Conservation (phyloP, 208 protist genomes). For the Acanthamoeba lugdunensis region DNA sequence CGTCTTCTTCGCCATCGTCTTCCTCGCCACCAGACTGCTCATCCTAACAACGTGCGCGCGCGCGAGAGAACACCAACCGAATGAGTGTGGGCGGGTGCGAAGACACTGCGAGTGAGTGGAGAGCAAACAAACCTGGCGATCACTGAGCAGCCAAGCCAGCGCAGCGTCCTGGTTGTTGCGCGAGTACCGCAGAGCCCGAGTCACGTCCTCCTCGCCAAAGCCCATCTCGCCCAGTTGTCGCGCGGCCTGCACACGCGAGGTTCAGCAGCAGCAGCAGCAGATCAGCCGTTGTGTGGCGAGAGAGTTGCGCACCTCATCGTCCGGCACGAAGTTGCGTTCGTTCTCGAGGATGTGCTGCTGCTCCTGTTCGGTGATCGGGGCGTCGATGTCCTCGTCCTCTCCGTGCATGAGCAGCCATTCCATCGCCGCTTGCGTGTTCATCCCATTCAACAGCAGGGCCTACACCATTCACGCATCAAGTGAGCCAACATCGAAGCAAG, state of each 20-base stretch:
- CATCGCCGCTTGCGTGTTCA: constrained; percentile 64
- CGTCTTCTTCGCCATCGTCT: neutral
- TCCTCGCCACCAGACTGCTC: neutral
- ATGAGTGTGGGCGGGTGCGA: neutral
- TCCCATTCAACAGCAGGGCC: constrained; percentile 32
- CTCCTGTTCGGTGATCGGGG: constrained; percentile 22
- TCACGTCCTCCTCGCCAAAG: constrained; percentile 41
- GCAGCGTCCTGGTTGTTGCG: constrained; percentile 62
- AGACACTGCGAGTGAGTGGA: too few relatives aligned
- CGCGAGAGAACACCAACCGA: neutral
- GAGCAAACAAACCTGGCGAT: constrained; percentile 21
- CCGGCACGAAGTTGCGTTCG: constrained; percentile 13
- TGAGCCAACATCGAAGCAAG: neutral
- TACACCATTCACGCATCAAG: neutral
- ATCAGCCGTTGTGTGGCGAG: constrained; percentile 18
- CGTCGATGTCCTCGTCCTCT: constrained; percentile 58
- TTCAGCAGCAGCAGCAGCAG: too few relatives aligned
- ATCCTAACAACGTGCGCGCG: neutral
- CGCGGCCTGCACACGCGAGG: neutral
- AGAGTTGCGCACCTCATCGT: constrained; percentile 29
- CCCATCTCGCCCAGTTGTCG: constrained; percentile 64
- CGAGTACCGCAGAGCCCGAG: neutral
- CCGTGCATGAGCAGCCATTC: constrained; percentile 69
- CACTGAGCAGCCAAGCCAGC: constrained; percentile 52
- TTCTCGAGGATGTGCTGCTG: neutral